These are phyloP conservation scores for Salvia rosmarinus DNA, from an alignment of 257 asterid genomes.

Conservation along the genomic window DNA sequence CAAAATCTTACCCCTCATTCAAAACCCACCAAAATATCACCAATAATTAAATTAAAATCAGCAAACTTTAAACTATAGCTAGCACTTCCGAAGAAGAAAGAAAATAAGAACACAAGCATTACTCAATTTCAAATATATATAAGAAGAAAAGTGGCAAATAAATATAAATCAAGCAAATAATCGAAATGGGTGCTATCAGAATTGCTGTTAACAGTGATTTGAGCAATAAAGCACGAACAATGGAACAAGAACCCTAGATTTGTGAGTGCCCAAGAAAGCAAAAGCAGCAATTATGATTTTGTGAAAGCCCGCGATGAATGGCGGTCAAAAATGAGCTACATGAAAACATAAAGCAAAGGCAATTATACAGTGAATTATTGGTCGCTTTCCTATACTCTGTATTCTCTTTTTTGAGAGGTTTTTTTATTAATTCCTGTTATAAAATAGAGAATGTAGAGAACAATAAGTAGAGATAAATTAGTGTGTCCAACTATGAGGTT, in stretches of 20 bases:
- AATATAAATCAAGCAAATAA: constrained; percentile 25
- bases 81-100: constrained; percentile 16
- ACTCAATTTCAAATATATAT: constrained; percentile 29
- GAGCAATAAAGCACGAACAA: constrained; percentile 38
- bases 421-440: too few relatives aligned
- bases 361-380: constrained; percentile 38
- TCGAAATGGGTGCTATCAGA: constrained; percentile 27
- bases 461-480: too few relatives aligned
- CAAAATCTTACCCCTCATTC: constrained; percentile 44
- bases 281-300: constrained; percentile 65
- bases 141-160: constrained; percentile 18
- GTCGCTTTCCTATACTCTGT: constrained; percentile 38
- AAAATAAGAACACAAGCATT: constrained; percentile 18
- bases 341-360: constrained; percentile 33
- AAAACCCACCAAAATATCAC: constrained; percentile 33
- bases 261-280: constrained; percentile 62
- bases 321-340: constrained; percentile 60
- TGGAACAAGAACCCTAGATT: constrained; percentile 60
- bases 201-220: constrained; percentile 16
- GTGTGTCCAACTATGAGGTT: too few relatives aligned
- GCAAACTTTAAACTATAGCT: constrained; percentile 12
- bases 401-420: not conserved
- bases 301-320: constrained; percentile 58
- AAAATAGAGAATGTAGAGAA: too few relatives aligned
- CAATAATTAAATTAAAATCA: constrained; percentile 24